These are phyloP conservation scores for Hyparrhenia diplandra DNA, from an alignment of 176 grass and related monocot genomes.

Conservation along the genomic window DNA sequence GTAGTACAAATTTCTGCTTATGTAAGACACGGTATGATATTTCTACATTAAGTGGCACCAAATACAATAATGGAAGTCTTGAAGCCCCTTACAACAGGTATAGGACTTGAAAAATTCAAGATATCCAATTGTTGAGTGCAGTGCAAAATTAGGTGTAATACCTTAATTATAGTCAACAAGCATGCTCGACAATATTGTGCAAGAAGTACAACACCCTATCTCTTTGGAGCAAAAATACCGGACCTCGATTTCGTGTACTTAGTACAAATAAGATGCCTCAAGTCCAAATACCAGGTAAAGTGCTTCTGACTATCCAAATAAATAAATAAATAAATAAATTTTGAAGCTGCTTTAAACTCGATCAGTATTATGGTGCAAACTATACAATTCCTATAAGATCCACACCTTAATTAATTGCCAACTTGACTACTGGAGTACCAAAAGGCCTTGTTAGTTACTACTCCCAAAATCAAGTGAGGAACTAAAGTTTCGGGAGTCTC, in stretches of 20 bases:
- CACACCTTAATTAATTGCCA: not conserved
- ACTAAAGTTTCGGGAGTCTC: not conserved
- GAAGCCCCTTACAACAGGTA: not conserved
- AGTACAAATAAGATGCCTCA: slow-evolving; percentile 15
- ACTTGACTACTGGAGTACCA: not conserved
- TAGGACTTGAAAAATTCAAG: not conserved
- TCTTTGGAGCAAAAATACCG: no score
- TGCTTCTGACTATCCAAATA: not conserved
- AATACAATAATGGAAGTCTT: not conserved
- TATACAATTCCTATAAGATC: slow-evolving; percentile 1
- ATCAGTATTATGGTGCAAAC: not conserved
- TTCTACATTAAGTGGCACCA: not conserved
- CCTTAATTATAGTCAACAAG: not conserved
- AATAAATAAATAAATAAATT: not conserved
- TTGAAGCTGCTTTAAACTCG: slow-evolving; percentile 17
- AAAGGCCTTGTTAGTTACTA: not conserved
- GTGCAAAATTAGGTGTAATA: not conserved
- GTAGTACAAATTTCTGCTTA: no score
- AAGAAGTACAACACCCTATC: not conserved
- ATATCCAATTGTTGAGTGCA: not conserved
- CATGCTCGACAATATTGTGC: not conserved
- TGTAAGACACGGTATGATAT: slow-evolving; percentile 13
- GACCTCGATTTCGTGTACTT: no score
- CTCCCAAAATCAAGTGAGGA: not conserved
- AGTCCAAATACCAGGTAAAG: not conserved